phyloP scores from a whole-genome alignment of 495 filamentous ascomycete species.

The Lasiosphaeria miniovina region DNA sequence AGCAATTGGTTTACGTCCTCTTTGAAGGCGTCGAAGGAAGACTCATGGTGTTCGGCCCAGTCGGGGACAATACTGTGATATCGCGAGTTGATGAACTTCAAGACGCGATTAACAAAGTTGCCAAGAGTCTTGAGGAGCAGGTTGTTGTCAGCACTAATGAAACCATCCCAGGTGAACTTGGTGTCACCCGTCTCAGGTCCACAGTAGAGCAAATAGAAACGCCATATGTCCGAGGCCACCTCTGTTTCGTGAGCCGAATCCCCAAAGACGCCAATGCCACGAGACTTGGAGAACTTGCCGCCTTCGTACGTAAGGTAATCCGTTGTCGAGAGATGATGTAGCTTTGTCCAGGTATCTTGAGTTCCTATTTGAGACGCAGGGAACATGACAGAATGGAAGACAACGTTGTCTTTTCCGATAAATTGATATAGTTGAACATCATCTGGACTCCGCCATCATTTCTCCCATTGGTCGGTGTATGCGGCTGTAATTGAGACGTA shows the following conservation, averaged over 20 bases:
- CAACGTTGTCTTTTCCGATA: constrained; percentile 92
- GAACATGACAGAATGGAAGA: constrained; percentile 86
- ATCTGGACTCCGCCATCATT: constrained; percentile 86
- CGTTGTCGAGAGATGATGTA: constrained; percentile 79
- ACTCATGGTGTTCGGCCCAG: constrained; percentile 38
- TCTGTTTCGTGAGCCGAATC: constrained; percentile 80
- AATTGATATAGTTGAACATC: constrained; percentile 89
- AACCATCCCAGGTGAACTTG: constrained; percentile 77
- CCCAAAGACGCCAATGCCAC: constrained; percentile 82
- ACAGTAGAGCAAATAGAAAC: constrained; percentile 80
- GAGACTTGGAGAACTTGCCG: constrained; percentile 88
- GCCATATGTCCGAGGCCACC: constrained; percentile 77
- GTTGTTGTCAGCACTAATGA: constrained; percentile 80
- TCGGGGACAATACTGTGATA: constrained; percentile 67
- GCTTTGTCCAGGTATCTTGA: constrained; percentile 78
- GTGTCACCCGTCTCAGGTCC: constrained; percentile 82
- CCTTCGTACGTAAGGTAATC: constrained; percentile 93
- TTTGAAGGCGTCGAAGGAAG: constrained; percentile 34
- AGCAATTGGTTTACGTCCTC: constrained; percentile 57
- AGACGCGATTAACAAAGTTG: constrained; percentile 84
- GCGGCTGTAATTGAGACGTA: constrained; percentile 89
- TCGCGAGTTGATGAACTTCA: constrained; percentile 79
- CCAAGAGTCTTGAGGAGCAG: constrained; percentile 81
- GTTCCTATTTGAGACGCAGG: constrained; percentile 81
- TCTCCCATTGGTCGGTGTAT: constrained; percentile 84